Percentiles rank a stretch among this genome's conserved stretches.
These are phyloP conservation scores for Grigorovia yakushimaensis DNA, from an alignment of 805 yeast species.

Conservation along the genomic window DNA sequence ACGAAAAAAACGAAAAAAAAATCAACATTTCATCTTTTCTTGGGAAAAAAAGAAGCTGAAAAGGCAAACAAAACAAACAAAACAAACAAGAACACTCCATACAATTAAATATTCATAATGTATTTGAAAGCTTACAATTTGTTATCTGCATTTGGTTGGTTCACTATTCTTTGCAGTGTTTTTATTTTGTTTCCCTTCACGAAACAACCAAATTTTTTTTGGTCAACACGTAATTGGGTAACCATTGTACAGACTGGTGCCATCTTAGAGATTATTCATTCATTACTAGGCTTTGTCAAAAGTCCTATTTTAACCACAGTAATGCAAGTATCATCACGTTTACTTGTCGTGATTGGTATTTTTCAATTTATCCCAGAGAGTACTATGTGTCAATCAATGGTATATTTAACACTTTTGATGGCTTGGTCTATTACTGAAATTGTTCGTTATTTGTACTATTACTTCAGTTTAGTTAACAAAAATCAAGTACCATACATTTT, in stretches of 20 bases:
- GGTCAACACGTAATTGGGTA: constrained; percentile 46
- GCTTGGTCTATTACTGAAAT: constrained; percentile 97
- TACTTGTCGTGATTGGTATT: constrained; percentile 75
- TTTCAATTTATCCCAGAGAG: constrained; percentile 74
- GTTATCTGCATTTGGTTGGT: constrained; percentile 46
- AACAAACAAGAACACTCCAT: background rate
- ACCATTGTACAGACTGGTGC: constrained; percentile 72
- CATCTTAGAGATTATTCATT: constrained; percentile 67
- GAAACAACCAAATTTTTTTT: constrained; percentile 62
- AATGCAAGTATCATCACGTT: constrained; percentile 80
- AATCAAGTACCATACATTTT: constrained; percentile 52
- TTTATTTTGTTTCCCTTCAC: constrained; percentile 30
- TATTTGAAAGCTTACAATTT: constrained; percentile 34
- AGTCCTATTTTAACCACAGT: constrained; percentile 78
- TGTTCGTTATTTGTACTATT: constrained; percentile 77
- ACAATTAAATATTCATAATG: background rate
- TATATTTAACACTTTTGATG: constrained; percentile 55
- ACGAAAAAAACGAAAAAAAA: background rate
- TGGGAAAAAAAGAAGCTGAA: background rate
- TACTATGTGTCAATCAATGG: constrained; percentile 33
- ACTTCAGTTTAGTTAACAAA: constrained; percentile 16
- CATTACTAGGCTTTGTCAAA: constrained; percentile 69
- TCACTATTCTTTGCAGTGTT: constrained; percentile 38
- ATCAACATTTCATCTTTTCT: too few relatives aligned
- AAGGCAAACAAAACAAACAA: too few relatives aligned